Evolutionary conservation across 805 yeast genomes (phyloP), one percentile per base, ranked within the genome.

Genomic region (Lipomyces japonicus): DNA sequence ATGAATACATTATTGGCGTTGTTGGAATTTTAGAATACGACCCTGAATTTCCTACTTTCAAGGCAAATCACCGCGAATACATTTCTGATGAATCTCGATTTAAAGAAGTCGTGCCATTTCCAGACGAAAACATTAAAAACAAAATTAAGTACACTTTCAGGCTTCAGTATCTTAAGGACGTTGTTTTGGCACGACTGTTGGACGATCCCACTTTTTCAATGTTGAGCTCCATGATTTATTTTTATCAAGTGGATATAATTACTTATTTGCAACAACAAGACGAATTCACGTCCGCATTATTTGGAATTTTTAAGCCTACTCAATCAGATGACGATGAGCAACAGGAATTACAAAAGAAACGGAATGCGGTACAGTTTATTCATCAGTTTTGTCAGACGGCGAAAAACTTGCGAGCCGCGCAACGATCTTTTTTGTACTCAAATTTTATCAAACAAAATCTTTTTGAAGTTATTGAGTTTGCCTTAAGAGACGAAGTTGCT

Each of bases 1-100:
- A 80, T 53, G 73, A 72, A 5, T 61, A 71, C 36, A 73, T 82
- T 40, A 62, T 73, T 60, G 84, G 85, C 1, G 69, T 87, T 2
- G 76, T 83, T 10, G 95, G 96, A 0, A 84, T 88, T 10, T 68
- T 91, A 41, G 98, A 93, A 66, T 58, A 88, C 66, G 97, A 93
- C 65, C 85, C 93, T 0, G 95, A 86, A 49, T 87, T 77, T 61
- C 96, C 96, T 1, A 74, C 74, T 12, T 75, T 75, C 57, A 89
- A 87, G 66, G 87, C 96, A 3, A 84, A 86, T 59, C 87, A 86
- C 68, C 71, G 96, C 45, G 79, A 78, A 21, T 84, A 78, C 62
- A 65, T 88, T 28, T 62, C 64, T 2, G 75, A 80, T 54, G 79
- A 79, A 40, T 68, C 82, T 4, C 73, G 74, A 36, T 84, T 86